Base-by-base conservation (phyloP, 371 early-diverging fungal genomes). In the Dinochytrium kinnereticum region DNA sequence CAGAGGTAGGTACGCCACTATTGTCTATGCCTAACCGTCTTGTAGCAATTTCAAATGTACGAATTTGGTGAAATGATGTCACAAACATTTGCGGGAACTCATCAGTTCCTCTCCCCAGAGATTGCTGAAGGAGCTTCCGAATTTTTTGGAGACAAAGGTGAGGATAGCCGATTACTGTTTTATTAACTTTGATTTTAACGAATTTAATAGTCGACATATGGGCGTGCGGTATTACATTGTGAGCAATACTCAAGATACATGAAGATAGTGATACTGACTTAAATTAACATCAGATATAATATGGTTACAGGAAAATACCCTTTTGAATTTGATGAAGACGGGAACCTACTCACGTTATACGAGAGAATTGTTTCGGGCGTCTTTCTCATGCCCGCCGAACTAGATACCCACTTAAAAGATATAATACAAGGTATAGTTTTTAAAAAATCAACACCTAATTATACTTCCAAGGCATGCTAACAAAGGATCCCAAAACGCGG, bases 211-310 rank as follows among this genome's bases (percentile, higher is more conserved):
- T 84, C 0, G 88, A 88, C 70, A 79, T 88, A 24, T 88, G 88
- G 88, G 87, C 88, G 0, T 77, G 82, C 40, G 87, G 87, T 0
- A 79, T 88, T 0, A 84, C 84, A 17, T 57, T 88, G 76, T 86
- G 74, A 69, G 79, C n/a, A n/a, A n/a, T n/a, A 65, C 28, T 13
- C 1, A 55, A 36, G n/a, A 30, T n/a, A 57, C n/a, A 33, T n/a
- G n/a, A n/a, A n/a, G n/a, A n/a, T n/a, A n/a, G n/a, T n/a, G n/a
- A 34, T 61, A 34, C 34, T 61, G 36, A 61, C 34, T 61, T 21
- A 34, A 7, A 44, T 44, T 44, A 44, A 7, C 44, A 44, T 2
- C 44, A 83, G 84, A 33, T 86, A 78, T 70, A 80, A 87, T 70
- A 85, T 87, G 84, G 37, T 86, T 2, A 74, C 83, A 5, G 86